Conservation (phyloP, 805 yeast genomes). For the Wickerhamomyces tratensis region DNA sequence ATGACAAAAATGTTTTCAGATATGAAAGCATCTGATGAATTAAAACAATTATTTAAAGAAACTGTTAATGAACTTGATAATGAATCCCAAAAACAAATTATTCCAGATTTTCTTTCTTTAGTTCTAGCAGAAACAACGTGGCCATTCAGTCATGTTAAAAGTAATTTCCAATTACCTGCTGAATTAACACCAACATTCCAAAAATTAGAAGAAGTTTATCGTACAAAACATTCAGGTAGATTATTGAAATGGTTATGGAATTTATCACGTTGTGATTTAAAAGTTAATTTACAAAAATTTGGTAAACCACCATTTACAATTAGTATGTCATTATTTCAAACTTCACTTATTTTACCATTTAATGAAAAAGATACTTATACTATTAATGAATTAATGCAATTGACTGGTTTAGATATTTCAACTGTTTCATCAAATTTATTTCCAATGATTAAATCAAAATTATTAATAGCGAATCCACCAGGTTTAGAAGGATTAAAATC, state of each 20-base stretch:
- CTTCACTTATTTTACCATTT: constrained; percentile 78
- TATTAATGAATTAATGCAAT: constrained; percentile 48
- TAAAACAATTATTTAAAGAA: constrained; percentile 50
- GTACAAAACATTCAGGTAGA: constrained; percentile 74
- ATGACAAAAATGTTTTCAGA: constrained; percentile 95
- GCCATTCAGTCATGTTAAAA: constrained; percentile 47
- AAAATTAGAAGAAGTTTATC: constrained; percentile 59
- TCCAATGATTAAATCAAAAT: constrained; percentile 71
- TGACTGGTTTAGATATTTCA: constrained; percentile 58
- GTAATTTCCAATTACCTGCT: constrained; percentile 49
- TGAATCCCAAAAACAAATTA: constrained; percentile 21
- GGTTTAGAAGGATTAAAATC: constrained; percentile 42
- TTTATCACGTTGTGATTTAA: constrained; percentile 83
- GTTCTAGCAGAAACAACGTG: constrained; percentile 86
- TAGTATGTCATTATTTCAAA: constrained; percentile 77
- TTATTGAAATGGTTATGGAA: constrained; percentile 95
- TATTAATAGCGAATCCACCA: constrained; percentile 58
- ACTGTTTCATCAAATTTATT: constrained; percentile 66
- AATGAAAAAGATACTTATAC: constrained; percentile 59
- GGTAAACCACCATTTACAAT: constrained; percentile 77
- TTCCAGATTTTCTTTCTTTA: constrained; percentile 56
- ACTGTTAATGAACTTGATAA: constrained; percentile 25
- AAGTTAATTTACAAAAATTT: constrained; percentile 73
- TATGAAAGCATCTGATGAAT: constrained; percentile 73
- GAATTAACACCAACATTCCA: constrained; percentile 57